Conservation (phyloP, 768 basidiomycete species). For the Cystobasidium onofrii region DNA sequence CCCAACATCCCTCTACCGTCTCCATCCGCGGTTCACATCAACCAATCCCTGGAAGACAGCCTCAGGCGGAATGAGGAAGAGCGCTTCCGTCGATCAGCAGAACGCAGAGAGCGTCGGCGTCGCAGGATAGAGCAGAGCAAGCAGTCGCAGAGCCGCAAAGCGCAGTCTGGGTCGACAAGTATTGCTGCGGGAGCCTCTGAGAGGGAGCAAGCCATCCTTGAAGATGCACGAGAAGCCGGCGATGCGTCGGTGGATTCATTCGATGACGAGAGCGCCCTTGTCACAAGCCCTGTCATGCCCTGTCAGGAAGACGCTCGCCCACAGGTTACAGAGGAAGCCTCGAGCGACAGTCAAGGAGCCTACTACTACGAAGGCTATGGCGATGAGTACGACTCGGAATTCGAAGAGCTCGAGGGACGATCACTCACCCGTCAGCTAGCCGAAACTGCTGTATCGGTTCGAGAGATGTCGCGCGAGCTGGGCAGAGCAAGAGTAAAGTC, state of each 20-base stretch:
- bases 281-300: neutral
- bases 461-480: conserved; percentile 98
- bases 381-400: conserved; percentile 12
- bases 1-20: conserved; percentile 18
- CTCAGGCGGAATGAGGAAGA: conserved; percentile 21
- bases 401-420: conserved; percentile 45
- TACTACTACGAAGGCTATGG: neutral
- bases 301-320: neutral
- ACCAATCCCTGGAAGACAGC: conserved; percentile 19
- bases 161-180: neutral
- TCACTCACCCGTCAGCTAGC: conserved; percentile 87
- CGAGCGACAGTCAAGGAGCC: neutral
- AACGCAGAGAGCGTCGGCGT: conserved; percentile 12
- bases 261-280: conserved; percentile 7
- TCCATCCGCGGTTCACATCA: conserved; percentile 29
- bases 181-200: neutral
- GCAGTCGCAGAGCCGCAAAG: neutral
- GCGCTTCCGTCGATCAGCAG: conserved; percentile 10
- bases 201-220: neutral
- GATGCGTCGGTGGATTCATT: neutral
- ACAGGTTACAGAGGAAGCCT: neutral
- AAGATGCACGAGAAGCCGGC: neutral
- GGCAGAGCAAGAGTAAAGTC: conserved; percentile 87
- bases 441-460: conserved; percentile 90
- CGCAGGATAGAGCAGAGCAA: neutral